Evolutionary conservation across 179 eudicot species (phyloP), one percentile per base, ranked within the genome.

Genomic region (Patellifolia procumbens): DNA sequence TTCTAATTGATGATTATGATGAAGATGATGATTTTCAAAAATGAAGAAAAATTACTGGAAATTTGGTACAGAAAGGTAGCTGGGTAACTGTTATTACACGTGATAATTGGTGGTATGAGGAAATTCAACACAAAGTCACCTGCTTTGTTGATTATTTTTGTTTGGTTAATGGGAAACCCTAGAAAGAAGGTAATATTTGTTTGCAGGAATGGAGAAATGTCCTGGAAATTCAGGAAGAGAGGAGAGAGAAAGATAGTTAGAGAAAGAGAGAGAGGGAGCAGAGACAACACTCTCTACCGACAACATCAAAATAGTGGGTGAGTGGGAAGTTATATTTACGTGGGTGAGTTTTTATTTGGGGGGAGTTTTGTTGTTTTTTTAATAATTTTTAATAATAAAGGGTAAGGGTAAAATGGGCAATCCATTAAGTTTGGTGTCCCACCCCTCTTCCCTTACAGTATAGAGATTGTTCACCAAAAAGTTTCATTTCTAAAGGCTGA

Each of bases 281-380:
- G 37, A 70, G 42, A 74, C 45, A 79, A 66, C 77, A 66, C 80
- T 76, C 84, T 73, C 84, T 60, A 77, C 84, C 84, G 78, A 81
- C 81, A n/a, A n/a, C n/a, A n/a, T n/a, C n/a, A n/a, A n/a, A n/a
- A n/a, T n/a, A n/a, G n/a, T n/a, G n/a, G n/a, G n/a, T n/a, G n/a
- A n/a, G n/a, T n/a, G n/a, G n/a, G n/a, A n/a, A n/a, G n/a, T n/a
- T n/a, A n/a, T n/a, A n/a, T n/a, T n/a, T n/a, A n/a, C n/a, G n/a
- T n/a, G n/a, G n/a, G n/a, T n/a, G n/a, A n/a, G n/a, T n/a, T n/a
- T n/a, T n/a, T n/a, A n/a, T n/a, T n/a, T n/a, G n/a, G n/a, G n/a
- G n/a, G n/a, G n/a, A n/a, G n/a, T n/a, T n/a, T n/a, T n/a, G n/a
- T n/a, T n/a, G n/a, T n/a, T n/a, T n/a, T n/a, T n/a, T n/a, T n/a